Percentiles rank a stretch among this genome's conserved stretches.
phyloP scores from a whole-genome alignment of 768 basidiomycete genomes.

The Fomitopsis pulvina region DNA sequence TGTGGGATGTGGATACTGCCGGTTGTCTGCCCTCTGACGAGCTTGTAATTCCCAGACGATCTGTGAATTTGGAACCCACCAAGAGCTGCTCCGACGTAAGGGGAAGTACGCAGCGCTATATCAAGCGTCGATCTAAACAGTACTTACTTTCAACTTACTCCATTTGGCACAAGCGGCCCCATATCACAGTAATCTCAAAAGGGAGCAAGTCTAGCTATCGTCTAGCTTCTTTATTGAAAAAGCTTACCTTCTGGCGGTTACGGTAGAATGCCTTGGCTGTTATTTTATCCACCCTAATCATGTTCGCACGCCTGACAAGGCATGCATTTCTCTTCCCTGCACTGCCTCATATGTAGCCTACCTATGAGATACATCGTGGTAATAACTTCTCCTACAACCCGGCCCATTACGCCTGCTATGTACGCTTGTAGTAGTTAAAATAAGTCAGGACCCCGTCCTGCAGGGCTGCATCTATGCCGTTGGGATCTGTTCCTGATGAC shows the following conservation, averaged over 20 bases:
- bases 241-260: too few species aligned
- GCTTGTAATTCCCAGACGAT: constrained; percentile 46
- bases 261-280: too few species aligned
- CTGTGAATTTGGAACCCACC: constrained; percentile 70
- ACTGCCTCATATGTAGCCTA: not conserved
- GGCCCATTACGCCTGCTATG: constrained; percentile 4
- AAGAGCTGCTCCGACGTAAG: constrained; percentile 51
- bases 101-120: constrained; percentile 68
- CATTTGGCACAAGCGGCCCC: not conserved
- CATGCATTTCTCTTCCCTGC: not conserved
- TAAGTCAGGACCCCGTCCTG: constrained; percentile 60
- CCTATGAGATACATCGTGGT: not conserved
- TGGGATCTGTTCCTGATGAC: constrained; percentile 27
- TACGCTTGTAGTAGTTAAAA: constrained; percentile 50
- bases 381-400: not conserved
- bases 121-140: constrained; percentile 51
- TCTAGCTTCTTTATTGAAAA: too few species aligned
- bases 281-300: too few species aligned
- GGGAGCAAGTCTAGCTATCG: too few species aligned
- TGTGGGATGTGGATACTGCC: constrained; percentile 19
- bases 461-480: constrained; percentile 65
- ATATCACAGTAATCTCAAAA: too few species aligned
- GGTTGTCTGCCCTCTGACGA: constrained; percentile 6
- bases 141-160: not conserved
- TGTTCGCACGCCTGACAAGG: too few species aligned